Evolutionary conservation across 805 yeast species (phyloP), one percentile per base, ranked within the genome.

Genomic region (Monosporozyma aquatica): DNA sequence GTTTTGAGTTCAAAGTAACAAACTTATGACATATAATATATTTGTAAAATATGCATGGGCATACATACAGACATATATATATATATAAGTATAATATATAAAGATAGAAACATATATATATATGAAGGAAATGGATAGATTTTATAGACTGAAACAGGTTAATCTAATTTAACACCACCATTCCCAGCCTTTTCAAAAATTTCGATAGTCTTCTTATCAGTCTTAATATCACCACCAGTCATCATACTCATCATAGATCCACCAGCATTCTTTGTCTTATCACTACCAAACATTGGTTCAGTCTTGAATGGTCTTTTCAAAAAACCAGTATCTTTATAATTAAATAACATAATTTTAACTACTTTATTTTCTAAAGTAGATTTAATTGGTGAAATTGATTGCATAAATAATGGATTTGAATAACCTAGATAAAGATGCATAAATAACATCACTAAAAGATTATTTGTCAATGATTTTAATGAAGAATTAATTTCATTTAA

Each of bases 361-460:
- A 87, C 78, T 69, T 87, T 87, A 58, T 85, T 70, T 70, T 92
- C 97, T 43, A 87, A 68, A 37, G 95, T 95, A 54, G 84, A 70
- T 76, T 92, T 92, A 56, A 92, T 70, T 41, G 96, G 90, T 41
- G 94, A 76, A 54, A 92, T 76, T 50, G 89, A 80, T 72, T 92
- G 97, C 87, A 90, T 83, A 53, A 92, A 79, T 62, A 92, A 76
- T 46, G 98, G 98, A 69, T 92, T 87, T 65, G 97, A 87, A 75
- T 87, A 92, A 68, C 87, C 83, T 94, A 92, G 78, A 78, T 90
- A 90, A 48, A 92, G 60, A 68, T 92, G 98, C 97, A 90, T 89
- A 80, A 90, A 84, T 21, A 82, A 95, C 89, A 92, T 89, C 95
- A 92, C 87, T 56, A 95, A 96, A 54, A 89, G 62, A 50, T 94